These are phyloP conservation scores for Mycena floridula DNA, from an alignment of 768 basidiomycete species.

Conservation along the genomic window DNA sequence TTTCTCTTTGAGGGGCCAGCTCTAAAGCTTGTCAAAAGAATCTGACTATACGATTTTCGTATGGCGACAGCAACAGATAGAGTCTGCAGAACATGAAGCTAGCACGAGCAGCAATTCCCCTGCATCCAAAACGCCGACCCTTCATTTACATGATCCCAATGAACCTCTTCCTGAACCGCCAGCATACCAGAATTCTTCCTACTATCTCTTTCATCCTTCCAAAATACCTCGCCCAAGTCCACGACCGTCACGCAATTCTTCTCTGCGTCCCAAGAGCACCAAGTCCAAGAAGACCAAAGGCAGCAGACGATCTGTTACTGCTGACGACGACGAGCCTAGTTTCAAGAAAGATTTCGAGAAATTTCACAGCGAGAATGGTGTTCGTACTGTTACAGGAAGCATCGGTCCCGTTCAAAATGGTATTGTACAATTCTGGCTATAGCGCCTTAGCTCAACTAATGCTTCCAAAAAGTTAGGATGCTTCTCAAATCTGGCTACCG, in stretches of 20 bases:
- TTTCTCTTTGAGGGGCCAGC: not conserved
- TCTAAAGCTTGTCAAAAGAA: conserved; percentile 33
- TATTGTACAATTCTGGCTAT: conserved; percentile 24
- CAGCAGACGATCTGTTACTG: conserved; percentile 20
- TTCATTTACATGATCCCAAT: conserved; percentile 60
- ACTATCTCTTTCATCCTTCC: conserved; percentile 57
- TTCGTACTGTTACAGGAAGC: conserved; percentile 84
- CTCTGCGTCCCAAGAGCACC: conserved; percentile 27
- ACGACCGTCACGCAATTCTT: conserved; percentile 26
- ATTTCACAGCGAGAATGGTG: conserved; percentile 90
- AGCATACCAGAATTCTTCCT: conserved; percentile 64
- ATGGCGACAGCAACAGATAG: conserved; percentile 54
- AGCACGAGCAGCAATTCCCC: conserved; percentile 20
- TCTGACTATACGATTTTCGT: conserved; percentile 85
- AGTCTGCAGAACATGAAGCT: conserved; percentile 11
- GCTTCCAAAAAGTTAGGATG: conserved; percentile 66
- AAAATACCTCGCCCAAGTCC: conserved; percentile 22
- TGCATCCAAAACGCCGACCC: conserved; percentile 35
- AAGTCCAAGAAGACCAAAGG: conserved; percentile 34
- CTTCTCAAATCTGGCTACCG: conserved; percentile 87
- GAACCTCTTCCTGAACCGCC: conserved; percentile 53
- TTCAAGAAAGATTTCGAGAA: conserved; percentile 75
- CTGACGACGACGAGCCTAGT: conserved; percentile 47
- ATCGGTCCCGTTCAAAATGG: conserved; percentile 90
- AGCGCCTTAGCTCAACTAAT: not conserved